Base-by-base conservation (phyloP, 768 basidiomycete species). In the Saitozyma sp. region DNA sequence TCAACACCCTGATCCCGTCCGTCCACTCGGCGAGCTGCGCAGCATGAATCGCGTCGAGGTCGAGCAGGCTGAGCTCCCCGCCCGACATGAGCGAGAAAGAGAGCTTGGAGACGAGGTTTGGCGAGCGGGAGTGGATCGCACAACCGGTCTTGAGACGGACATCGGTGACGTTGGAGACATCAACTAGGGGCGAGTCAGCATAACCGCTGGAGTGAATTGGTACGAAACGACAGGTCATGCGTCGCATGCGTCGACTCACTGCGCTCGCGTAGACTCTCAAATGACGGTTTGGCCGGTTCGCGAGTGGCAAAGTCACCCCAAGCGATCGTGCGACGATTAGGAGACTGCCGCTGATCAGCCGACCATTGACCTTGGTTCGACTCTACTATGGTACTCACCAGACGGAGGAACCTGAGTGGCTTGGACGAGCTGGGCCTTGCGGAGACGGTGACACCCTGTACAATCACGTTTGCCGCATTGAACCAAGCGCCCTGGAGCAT, bases 401-500 rank as follows among this genome's bases (percentile, higher is more conserved):
- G 56, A 7, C 68, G 55, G 9, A 75, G 20, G 56, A 73, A 75
- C 13, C 74, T 61, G 10, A 73, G 55, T n/a, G 74, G 74, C 49
- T 50, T 65, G 9, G 63, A n/a, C 11, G 69, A 17, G 54, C 67
- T 64, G 13, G 74, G 58, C 43, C 56, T 64, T 29, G 53, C 50
- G 13, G 62, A 57, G 14, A 65, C 43, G 0, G 46, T 51, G 13
- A 73, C 49, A 14, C 68, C 70, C 6, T 48, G 53, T 14, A 66
- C 52, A 19, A 62, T 20, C 8, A 76, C 42, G 13, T 39, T 50
- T 7, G 67, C 69, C 45, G 71, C 64, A 54, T 76, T 73, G 64
- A 76, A 76, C 74, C 74, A 76, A 3, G 57, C 61, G 9, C 74
- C 74, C 62, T 73, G 74, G 8, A 76, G 59, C 74, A 76, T 76